These are phyloP conservation scores for Microascus cirrosus DNA, from an alignment of 2,329 filamentous ascomycete genomes.

Conservation along the genomic window DNA sequence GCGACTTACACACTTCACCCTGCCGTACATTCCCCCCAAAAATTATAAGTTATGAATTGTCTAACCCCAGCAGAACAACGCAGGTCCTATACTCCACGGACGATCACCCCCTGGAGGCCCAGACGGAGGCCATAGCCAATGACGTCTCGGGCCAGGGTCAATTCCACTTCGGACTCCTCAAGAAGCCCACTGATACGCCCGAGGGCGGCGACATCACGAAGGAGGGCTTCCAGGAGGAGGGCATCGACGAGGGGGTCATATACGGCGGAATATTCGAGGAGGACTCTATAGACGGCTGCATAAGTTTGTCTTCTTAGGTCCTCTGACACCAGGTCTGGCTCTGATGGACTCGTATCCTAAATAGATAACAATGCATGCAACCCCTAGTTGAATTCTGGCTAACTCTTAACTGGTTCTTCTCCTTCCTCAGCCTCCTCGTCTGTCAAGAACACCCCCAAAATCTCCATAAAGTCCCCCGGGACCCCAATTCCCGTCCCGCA, in stretches of 20 bases:
- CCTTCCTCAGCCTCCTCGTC: not conserved
- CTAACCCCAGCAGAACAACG: constrained; percentile 29
- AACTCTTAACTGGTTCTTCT: not conserved
- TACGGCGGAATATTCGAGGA: constrained; percentile 43
- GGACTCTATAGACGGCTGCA: constrained; percentile 28
- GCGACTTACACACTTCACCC: no score
- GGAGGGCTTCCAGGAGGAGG: constrained; percentile 32
- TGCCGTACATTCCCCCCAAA: not conserved
- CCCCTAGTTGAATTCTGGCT: not conserved
- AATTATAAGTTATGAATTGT: not conserved
- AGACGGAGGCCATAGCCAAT: constrained; percentile 30
- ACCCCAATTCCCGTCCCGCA: constrained; percentile 38
- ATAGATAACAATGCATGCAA: not conserved
- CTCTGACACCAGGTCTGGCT: not conserved
- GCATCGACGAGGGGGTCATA: constrained; percentile 39
- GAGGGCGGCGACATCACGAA: constrained; percentile 30
- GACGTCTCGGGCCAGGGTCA: constrained; percentile 21
- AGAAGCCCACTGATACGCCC: constrained; percentile 38
- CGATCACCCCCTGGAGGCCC: constrained; percentile 27
- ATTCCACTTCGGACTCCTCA: constrained; percentile 49
- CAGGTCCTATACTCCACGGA: constrained; percentile 46
- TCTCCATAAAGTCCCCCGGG: constrained; percentile 26
- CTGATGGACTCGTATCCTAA: not conserved
- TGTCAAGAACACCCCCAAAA: constrained; percentile 19
- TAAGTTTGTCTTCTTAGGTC: constrained; percentile 17